Conservation (phyloP, 257 asterid genomes). For the Cinchona pubescens region DNA sequence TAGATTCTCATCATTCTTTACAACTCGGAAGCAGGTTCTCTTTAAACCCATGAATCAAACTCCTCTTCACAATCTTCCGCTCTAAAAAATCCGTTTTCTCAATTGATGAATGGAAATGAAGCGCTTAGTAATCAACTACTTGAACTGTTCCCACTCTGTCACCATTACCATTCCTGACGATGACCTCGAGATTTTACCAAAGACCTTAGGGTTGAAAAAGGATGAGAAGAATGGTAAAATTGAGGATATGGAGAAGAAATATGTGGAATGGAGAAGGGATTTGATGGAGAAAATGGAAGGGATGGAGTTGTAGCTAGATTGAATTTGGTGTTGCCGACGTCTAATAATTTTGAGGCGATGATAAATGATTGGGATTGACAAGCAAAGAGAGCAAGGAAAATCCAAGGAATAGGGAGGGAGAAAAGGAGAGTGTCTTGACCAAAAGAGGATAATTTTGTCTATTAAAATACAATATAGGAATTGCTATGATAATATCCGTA, state of each 20-base stretch:
- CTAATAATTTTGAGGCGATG: constrained; percentile 71
- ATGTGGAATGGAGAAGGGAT: constrained; percentile 66
- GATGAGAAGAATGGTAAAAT: constrained; percentile 21
- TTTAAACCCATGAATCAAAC: constrained; percentile 63
- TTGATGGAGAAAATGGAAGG: constrained; percentile 71
- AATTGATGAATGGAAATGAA: constrained; percentile 91
- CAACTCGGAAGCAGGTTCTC: constrained; percentile 68
- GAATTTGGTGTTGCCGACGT: constrained; percentile 50
- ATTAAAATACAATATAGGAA: no score
- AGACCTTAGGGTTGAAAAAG: constrained; percentile 21
- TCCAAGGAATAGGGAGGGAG: no score
- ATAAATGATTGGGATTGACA: constrained; percentile 93
- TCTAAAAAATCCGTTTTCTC: constrained; percentile 77
- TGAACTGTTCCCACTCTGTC: constrained; percentile 52
- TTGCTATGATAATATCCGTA: no score
- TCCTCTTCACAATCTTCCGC: constrained; percentile 65
- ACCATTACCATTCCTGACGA: constrained; percentile 56
- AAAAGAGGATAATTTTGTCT: no score
- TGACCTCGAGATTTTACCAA: constrained; percentile 52
- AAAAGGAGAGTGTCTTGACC: no score
- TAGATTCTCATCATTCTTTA: constrained; percentile 51
- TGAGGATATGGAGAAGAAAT: constrained; percentile 50
- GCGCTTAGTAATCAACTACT: constrained; percentile 66
- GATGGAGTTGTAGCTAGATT: constrained; percentile 83
- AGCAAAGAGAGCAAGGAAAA: no score